Evolutionary conservation across 179 eudicot genomes (phyloP).

Genomic region (Spergularia azorica): DNA sequence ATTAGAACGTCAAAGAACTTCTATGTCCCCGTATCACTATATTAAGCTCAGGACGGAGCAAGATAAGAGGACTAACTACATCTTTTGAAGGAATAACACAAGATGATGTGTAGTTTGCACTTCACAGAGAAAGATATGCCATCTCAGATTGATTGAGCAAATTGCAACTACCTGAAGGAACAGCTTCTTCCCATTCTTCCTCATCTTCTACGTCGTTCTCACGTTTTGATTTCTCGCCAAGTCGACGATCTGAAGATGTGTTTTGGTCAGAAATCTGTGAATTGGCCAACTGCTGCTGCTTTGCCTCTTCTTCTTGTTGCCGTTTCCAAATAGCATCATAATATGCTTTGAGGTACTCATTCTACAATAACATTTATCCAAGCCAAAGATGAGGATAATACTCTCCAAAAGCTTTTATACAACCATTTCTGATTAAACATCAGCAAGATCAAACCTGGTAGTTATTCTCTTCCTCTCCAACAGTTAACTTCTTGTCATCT

Average conservation of each 20-base stretch:
- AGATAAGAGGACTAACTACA: background rate
- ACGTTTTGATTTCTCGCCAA: slow-evolving; percentile 74
- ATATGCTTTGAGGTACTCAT: slow-evolving; percentile 82
- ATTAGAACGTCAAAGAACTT: background rate
- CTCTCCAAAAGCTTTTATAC: background rate
- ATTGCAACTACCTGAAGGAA: slow-evolving; percentile 61
- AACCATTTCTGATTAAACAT: background rate
- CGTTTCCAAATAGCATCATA: slow-evolving; percentile 71
- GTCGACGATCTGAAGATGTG: slow-evolving; percentile 57
- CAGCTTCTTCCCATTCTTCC: slow-evolving; percentile 80
- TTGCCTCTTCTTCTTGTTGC: slow-evolving; percentile 63
- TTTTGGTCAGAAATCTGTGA: slow-evolving; percentile 27
- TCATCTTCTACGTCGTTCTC: slow-evolving; percentile 63
- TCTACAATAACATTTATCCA: slow-evolving; percentile 41
- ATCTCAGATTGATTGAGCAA: background rate
- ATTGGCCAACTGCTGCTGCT: slow-evolving; percentile 37
- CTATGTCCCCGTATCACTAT: background rate
- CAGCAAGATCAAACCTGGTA: slow-evolving; percentile 50
- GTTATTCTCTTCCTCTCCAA: slow-evolving; percentile 42
- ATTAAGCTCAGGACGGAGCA: background rate
- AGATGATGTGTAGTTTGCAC: background rate
- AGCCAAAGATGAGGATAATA: slow-evolving; percentile 13
- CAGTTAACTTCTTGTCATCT: slow-evolving; percentile 74
- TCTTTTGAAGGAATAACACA: background rate
- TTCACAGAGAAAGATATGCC: background rate